Base-by-base conservation (phyloP, 2,329 filamentous ascomycete species). In the Xenoacremonium recifei region DNA sequence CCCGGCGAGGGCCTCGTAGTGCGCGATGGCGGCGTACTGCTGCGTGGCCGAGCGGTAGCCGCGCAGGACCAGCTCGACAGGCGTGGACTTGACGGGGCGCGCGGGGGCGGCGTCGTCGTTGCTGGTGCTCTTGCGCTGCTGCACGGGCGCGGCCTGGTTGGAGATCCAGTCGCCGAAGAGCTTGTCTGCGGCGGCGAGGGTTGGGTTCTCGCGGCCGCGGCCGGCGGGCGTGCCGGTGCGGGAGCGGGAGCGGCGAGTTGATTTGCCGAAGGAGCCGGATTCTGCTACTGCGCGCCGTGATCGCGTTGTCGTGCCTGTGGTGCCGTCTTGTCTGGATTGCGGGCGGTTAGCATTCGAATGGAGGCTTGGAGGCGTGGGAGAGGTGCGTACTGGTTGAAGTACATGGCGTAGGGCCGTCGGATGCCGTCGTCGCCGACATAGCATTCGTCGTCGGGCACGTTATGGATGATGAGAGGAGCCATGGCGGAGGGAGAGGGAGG, bases 1-100 rank as follows among this genome's bases (percentile, higher is more conserved):
- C 19, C 91, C 91, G 6, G 88, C 92, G 31, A 95, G 82, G 46
- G 84, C 80, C 70, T 96, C 92, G 69, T 87, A 97, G 67, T 89
- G 88, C 53, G 87, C 83, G 55, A 97, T 84, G 23, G 90, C 90
- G 20, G 91, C 89, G 77, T 93, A 96, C 72, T 89, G 76, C 67
- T 84, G 70, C 64, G 80, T 64, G 2, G 72, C 63, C 13, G 76
- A 77, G 41, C 74, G 71, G 66, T 91, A 96, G 21, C 92, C 92
- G 53, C 91, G 87, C 13, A 97, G 74, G 41, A 96, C 82, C 49
- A 95, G 80, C 67, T 96, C 90, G 29, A 87, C 72, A 2, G 79
- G 78, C 31, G 71, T 64, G 13, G 64, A 63, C 43, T 68, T 65
- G 49, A 62, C 53, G 42, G 55, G 47, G 50, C 64, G 61, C 38